A percentile compares a stretch with the other conserved stretches of the same genome.
Evolutionary conservation across 306 rosid genomes (phyloP).

Genomic region (Lithocarpus polystachyus): DNA sequence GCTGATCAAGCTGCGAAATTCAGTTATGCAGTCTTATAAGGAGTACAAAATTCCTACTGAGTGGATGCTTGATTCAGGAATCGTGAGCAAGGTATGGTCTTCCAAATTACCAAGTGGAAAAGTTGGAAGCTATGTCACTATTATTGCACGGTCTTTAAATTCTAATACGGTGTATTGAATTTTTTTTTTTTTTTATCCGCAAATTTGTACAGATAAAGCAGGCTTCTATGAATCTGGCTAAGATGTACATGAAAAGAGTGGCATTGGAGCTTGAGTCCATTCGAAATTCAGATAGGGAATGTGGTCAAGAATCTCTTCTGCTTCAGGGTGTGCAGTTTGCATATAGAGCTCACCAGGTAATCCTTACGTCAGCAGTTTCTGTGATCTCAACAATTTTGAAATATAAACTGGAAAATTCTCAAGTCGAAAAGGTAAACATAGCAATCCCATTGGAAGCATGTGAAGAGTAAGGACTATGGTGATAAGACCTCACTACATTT

Average conservation of each 20-base stretch:
- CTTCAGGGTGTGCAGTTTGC: slow-evolving; percentile 87
- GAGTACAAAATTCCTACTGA: slow-evolving; percentile 65
- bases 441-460: background rate
- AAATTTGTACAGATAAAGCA: slow-evolving; percentile 64
- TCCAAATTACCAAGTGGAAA: background rate
- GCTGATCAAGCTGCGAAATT: slow-evolving; percentile 55
- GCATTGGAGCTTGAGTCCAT: slow-evolving; percentile 63
- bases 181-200: background rate
- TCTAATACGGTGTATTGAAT: slow-evolving; percentile 15
- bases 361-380: background rate
- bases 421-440: background rate
- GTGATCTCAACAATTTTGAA: background rate
- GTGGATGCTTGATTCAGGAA: slow-evolving; percentile 97
- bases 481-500: background rate
- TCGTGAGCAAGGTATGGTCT: slow-evolving; percentile 54
- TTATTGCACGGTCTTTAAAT: background rate
- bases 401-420: background rate
- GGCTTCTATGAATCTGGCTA: slow-evolving; percentile 75
- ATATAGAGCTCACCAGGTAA: slow-evolving; percentile 87
- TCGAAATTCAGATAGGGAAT: slow-evolving; percentile 70
- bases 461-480: background rate
- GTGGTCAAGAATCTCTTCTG: slow-evolving; percentile 84
- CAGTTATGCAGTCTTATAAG: slow-evolving; percentile 58
- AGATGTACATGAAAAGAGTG: slow-evolving; percentile 87
- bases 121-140: background rate